Evolutionary conservation across 2,329 filamentous ascomycete species (phyloP).

Genomic region (Fusarium dlaminii): DNA sequence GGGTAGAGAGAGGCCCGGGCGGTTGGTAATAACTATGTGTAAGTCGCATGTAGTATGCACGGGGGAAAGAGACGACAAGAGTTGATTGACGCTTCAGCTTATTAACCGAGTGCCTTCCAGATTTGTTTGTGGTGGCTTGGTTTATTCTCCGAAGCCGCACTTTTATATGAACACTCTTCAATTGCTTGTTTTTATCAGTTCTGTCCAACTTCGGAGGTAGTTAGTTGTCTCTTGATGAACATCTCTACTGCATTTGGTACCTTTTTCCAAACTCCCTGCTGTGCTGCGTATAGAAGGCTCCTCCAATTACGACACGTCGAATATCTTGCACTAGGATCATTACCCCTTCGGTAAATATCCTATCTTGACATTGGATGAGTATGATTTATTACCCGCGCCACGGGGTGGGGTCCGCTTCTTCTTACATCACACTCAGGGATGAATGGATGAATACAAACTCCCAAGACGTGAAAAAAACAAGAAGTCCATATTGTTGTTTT

Average conservation of each 20-base stretch:
- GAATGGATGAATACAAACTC: constrained; percentile 6
- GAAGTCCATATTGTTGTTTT: not conserved
- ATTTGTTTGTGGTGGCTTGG: constrained; percentile 9
- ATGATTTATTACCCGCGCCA: constrained; percentile 11
- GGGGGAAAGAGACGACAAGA: constrained; percentile 14
- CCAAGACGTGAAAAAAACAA: not conserved
- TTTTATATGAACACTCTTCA: not conserved
- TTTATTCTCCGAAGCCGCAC: constrained; percentile 24
- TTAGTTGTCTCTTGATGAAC: not conserved
- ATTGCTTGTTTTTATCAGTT: not conserved
- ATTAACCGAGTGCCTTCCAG: constrained; percentile 5
- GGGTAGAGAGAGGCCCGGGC: not conserved
- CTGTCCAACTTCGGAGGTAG: not conserved
- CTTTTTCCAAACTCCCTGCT: not conserved
- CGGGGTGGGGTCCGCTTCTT: constrained; percentile 20
- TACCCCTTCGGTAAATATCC: constrained; percentile 28
- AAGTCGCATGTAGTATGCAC: not conserved
- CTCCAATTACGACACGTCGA: constrained; percentile 16
- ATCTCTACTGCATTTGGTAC: constrained; percentile 7
- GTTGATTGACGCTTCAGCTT: not conserved
- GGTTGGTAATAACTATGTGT: constrained; percentile 7
- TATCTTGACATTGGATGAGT: constrained; percentile 23
- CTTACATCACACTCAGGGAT: constrained; percentile 31
- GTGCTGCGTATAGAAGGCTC: not conserved
- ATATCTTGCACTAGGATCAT: constrained; percentile 22